Percentiles rank a stretch among this genome's conserved stretches.
Conservation (phyloP, 129 eudicot genomes). For the Kitagawia praeruptora region DNA sequence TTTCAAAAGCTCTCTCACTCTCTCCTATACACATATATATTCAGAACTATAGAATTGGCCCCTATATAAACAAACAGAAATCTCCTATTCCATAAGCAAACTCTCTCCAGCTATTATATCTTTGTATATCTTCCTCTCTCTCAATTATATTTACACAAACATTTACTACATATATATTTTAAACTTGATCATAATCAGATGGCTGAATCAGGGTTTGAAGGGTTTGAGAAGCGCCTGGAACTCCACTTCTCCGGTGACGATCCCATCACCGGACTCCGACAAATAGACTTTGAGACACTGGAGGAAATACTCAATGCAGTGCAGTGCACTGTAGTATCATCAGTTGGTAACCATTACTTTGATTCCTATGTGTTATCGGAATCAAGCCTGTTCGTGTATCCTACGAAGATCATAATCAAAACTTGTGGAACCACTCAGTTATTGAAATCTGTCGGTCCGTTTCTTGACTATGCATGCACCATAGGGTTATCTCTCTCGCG, state of each 20-base stretch:
- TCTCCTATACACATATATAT: conserved; percentile 12
- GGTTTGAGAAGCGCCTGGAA: conserved; percentile 75
- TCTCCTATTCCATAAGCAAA: neutral
- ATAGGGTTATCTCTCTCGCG: conserved; percentile 32
- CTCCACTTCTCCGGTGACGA: conserved; percentile 61
- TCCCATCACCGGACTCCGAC: conserved; percentile 59
- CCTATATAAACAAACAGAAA: neutral
- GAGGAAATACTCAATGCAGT: conserved; percentile 63
- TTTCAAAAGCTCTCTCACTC: neutral
- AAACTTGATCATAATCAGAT: conserved; percentile 15
- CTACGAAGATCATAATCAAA: conserved; percentile 67
- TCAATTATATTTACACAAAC: neutral
- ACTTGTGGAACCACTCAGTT: conserved; percentile 87
- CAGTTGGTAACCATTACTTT: conserved; percentile 65
- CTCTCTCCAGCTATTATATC: neutral
- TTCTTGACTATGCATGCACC: conserved; percentile 34
- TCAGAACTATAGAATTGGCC: neutral
- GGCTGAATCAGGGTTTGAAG: conserved; percentile 89
- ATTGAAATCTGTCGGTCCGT: conserved; percentile 65
- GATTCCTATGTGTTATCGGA: conserved; percentile 78
- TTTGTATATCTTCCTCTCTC: neutral
- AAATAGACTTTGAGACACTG: conserved; percentile 34
- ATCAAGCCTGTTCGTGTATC: conserved; percentile 69
- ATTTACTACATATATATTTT: neutral
- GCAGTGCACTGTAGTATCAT: conserved; percentile 84